Percentiles rank a stretch among this genome's conserved stretches.
These are phyloP conservation scores for Ogataea methylovora DNA, from an alignment of 805 yeast species.

Conservation along the genomic window DNA sequence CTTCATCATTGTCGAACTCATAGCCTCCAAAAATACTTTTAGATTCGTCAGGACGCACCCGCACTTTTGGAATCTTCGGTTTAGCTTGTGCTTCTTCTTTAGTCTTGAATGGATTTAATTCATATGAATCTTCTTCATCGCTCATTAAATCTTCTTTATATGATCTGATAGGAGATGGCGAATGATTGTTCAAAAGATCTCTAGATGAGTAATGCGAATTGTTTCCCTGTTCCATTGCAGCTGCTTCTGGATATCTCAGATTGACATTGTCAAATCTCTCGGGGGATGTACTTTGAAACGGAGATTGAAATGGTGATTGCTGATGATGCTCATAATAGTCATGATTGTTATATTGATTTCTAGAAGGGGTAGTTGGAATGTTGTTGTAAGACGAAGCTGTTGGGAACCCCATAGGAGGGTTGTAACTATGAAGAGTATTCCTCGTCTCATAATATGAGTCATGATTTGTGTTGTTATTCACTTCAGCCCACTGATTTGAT, in stretches of 20 bases:
- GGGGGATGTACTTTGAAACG: background rate
- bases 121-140: no score
- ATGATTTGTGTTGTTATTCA: no score
- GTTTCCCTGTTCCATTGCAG: background rate
- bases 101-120: no score
- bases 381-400: no score
- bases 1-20: slow-evolving; percentile 18
- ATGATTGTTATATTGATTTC: background rate
- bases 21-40: slow-evolving; percentile 16
- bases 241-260: background rate
- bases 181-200: background rate
- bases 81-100: no score
- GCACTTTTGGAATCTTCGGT: no score
- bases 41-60: no score
- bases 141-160: no score
- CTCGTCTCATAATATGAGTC: no score
- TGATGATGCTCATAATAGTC: background rate
- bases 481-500: no score
- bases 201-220: background rate
- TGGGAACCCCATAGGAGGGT: no score
- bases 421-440: no score
- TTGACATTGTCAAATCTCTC: background rate
- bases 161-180: background rate
- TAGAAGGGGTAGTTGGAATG: background rate
- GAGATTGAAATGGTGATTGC: background rate